Evolutionary conservation across 2,329 filamentous ascomycete genomes (phyloP).

Genomic region (Cladophialophora carrionii): DNA sequence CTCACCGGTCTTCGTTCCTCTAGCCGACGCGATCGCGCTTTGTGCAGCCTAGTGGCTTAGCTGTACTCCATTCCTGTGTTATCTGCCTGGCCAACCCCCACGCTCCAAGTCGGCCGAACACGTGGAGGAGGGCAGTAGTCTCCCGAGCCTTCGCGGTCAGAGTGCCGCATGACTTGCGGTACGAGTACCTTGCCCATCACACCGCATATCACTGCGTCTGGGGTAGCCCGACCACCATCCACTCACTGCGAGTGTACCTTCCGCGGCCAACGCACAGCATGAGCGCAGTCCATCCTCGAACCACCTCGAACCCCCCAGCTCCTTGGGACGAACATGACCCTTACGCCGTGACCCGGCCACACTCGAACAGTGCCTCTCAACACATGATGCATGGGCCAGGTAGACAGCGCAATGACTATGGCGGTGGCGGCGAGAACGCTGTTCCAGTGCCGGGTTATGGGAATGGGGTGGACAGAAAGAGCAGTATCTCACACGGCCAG

Average conservation of each 20-base stretch:
- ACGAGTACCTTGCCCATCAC: slow-evolving; percentile 18
- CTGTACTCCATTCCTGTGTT: background rate
- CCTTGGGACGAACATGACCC: slow-evolving; percentile 30
- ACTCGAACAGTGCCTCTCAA: slow-evolving; percentile 27
- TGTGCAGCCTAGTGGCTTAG: background rate
- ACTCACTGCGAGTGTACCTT: slow-evolving; percentile 5
- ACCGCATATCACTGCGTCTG: slow-evolving; percentile 20
- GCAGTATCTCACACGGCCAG: slow-evolving; percentile 34
- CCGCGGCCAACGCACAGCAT: slow-evolving; percentile 8
- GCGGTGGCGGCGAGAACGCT: slow-evolving; percentile 29
- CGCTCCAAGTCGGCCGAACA: slow-evolving; percentile 16
- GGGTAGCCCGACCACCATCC: slow-evolving; percentile 24
- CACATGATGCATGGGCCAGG: slow-evolving; percentile 21
- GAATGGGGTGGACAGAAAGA: slow-evolving; percentile 32
- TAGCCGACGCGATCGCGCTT: background rate
- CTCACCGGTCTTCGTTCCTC: background rate
- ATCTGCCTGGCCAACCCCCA: slow-evolving; percentile 10
- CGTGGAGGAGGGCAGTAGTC: slow-evolving; percentile 25
- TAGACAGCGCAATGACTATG: slow-evolving; percentile 27
- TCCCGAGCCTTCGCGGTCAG: slow-evolving; percentile 25
- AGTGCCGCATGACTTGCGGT: slow-evolving; percentile 35
- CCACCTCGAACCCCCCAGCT: slow-evolving; percentile 19
- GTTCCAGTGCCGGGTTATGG: slow-evolving; percentile 31
- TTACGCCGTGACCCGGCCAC: slow-evolving; percentile 23
- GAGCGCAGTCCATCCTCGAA: slow-evolving; percentile 28